Base-by-base conservation (phyloP, 805 yeast species). In the Starmerella scarabaei region DNA sequence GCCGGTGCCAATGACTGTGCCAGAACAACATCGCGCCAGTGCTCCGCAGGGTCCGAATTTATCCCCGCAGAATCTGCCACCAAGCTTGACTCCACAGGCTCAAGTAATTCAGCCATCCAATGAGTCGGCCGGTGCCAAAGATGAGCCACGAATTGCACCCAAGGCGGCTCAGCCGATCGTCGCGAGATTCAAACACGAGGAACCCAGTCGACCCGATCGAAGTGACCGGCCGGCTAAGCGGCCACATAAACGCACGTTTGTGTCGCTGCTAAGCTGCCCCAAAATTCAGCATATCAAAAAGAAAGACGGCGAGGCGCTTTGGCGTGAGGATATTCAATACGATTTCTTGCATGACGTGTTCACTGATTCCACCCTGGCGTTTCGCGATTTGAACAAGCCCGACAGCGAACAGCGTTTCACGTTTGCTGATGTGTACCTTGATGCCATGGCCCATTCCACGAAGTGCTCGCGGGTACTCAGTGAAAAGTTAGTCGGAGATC, bases 251-350 rank as follows among this genome's bases (percentile, higher is more conserved):
- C 41, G 54, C 16, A 47, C 44, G 15, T 51, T 41, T 42, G 54
- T 50, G 30, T 32, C 54, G 14, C 42, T 56, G 35, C 33, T 52
- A 35, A 51, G 49, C 19, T 55, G 58, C 23, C 50, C 64, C 30
- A 61, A 59, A 43, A 54, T 63, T 29, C 49, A 58, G 26, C 68
- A 64, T 41, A 53, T 88, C 51, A 88, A 88, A 60, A 88, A 86
- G 55, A 68, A 75, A 16, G 97, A 88, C 54, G 95, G 97, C 5
- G 93, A 81, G 53, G 93, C 94, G 17, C 75, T 86, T 43, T 81
- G 91, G 80, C 68, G 97, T 36, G 69, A 64, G 40, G 97, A 88
- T 53, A 78, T 88, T 41, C 95, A 85, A 58, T 80, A 76, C 58
- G 85, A 79, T 49, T 82, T 86, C 49, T 62, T 88, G 40, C 63